phyloP scores from a whole-genome alignment of 2,329 filamentous ascomycete genomes.

The Zasmidium angulare region DNA sequence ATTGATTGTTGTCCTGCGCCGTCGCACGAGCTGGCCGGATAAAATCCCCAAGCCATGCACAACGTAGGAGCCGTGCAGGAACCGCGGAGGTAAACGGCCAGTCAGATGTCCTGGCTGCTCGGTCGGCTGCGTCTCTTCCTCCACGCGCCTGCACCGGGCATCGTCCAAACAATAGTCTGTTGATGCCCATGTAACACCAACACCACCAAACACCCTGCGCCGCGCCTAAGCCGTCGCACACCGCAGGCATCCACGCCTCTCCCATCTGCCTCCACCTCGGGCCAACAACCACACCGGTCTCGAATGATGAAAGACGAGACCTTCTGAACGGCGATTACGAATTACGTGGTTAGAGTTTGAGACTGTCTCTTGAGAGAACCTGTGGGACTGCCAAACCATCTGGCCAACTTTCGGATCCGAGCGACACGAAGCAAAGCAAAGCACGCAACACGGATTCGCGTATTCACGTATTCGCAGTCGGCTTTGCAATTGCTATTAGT shows the following conservation, averaged over 20 bases:
- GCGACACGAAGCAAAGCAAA: background rate
- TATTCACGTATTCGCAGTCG: no score
- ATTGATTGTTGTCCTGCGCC: background rate
- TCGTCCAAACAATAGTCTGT: background rate
- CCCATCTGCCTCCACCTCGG: background rate
- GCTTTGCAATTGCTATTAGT: no score
- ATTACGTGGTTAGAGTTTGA: background rate
- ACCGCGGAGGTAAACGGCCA: background rate
- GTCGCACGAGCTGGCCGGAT: background rate
- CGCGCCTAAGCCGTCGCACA: no score
- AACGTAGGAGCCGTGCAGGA: background rate
- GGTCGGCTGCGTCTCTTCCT: background rate
- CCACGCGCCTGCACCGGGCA: background rate
- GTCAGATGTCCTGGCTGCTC: background rate
- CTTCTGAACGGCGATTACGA: background rate
- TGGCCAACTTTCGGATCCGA: background rate
- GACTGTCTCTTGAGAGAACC: background rate
- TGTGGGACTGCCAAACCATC: background rate
- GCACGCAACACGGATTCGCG: background rate
- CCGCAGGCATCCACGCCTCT: no score
- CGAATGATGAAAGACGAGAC: background rate
- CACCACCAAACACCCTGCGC: background rate
- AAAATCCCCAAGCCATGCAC: background rate
- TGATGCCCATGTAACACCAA: background rate
- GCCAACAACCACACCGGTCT: no score